These are phyloP conservation scores for Brassica nigra DNA, from an alignment of 345 rosid genomes.

Conservation along the genomic window DNA sequence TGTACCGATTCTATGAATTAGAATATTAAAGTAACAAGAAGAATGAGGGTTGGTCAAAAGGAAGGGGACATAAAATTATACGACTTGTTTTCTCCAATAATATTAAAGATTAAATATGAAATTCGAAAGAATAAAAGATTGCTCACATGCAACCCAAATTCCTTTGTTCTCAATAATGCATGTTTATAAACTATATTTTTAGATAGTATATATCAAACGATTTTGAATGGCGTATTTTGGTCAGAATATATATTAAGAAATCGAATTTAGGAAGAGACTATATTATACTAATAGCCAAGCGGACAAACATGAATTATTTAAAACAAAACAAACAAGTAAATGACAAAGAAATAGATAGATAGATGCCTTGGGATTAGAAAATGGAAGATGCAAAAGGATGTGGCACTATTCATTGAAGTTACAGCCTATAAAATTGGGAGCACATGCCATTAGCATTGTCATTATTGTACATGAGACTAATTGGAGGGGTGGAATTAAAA, in stretches of 20 bases:
- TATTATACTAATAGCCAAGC: background rate
- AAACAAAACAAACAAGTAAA: background rate
- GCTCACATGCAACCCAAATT: conserved; percentile 45
- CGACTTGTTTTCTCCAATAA: conserved; percentile 33
- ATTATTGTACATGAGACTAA: background rate
- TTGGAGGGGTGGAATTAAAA: background rate
- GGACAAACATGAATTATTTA: background rate
- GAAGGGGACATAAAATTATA: conserved; percentile 34
- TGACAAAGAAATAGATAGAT: background rate
- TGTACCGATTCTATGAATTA: background rate
- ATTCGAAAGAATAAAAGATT: conserved; percentile 34
- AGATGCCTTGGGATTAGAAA: conserved; percentile 32
- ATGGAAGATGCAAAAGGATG: background rate
- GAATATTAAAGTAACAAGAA: background rate
- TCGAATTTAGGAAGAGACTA: conserved; percentile 8
- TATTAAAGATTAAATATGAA: conserved; percentile 32
- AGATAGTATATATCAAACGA: background rate
- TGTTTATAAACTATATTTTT: background rate
- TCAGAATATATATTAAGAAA: conserved; percentile 18
- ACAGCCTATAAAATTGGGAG: conserved; percentile 33
- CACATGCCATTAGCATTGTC: conserved; percentile 29
- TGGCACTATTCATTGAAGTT: conserved; percentile 32
- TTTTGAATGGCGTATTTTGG: conserved; percentile 22
- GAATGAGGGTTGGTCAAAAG: background rate
- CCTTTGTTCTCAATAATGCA: conserved; percentile 41